Evolutionary conservation across 805 yeast genomes (phyloP), one percentile per base, ranked within the genome.

Genomic region (Wickerhamomyces hampshirensis): DNA sequence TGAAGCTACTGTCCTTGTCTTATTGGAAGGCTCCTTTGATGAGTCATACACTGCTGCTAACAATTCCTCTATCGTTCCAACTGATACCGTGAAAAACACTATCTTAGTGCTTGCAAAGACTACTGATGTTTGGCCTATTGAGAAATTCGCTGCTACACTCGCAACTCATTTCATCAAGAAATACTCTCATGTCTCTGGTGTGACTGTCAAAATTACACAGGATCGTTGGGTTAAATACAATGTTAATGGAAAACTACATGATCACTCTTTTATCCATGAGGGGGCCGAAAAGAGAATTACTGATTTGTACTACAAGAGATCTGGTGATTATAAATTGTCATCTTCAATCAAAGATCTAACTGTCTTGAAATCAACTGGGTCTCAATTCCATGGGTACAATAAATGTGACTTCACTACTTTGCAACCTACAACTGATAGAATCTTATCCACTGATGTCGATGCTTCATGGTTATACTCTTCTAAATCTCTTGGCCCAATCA

Each of bases 81-180:
- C 97, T 7, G 96, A 88, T 62, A 86, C 96, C 1, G 88, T 87
- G 38, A 88, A 88, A 63, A 88, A 88, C 70, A 88, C 96, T 34
- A 77, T 85, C 46, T 70, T 84, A 56, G 71, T 89, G 23, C 80
- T 84, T 47, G 96, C 96, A 46, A 84, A 83, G 63, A 79, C 73
- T 55, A 71, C 76, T 33, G 85, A 87, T 45, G 91, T 84, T 33
- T 84, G 89, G 84, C 96, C 96, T 41, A 80, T 84, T 47, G 97
- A 89, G 70, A 71, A 82, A 39, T 89, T 86, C 61, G 96, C 93
- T 23, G 87, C 89, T 24, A 85, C 77, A 46, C 66, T 89, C 45
- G 94, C 85, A 30, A 66, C 78, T 52, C 96, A 88, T 60, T 89
- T 89, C 62, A 69, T 85, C 50, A 55, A 63, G 44, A 85, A 84